These are phyloP conservation scores for Phytophthora multivora DNA, from an alignment of 352 stramenopile genomes.

Conservation along the genomic window DNA sequence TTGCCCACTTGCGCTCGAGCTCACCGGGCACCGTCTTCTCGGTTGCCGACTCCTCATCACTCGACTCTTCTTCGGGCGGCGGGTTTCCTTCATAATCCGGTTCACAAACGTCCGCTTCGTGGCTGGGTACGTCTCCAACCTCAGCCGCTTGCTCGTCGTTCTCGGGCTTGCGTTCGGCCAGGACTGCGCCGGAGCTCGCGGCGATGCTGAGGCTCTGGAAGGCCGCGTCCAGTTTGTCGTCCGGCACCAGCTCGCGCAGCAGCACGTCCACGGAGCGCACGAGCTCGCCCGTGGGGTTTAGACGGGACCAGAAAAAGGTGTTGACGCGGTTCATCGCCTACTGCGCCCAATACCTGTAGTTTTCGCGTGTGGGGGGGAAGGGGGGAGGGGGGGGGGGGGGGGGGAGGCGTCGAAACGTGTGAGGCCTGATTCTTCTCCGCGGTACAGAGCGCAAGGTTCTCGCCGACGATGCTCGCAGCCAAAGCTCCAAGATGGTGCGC, in stretches of 20 bases:
- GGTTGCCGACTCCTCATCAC: slow-evolving; percentile 53
- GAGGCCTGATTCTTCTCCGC: slow-evolving; percentile 9
- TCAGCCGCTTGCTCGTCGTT: slow-evolving; percentile 30
- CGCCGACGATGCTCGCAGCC: too few relatives aligned
- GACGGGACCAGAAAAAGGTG: slow-evolving; percentile 80
- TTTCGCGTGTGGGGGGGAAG: background rate
- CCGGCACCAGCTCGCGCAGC: slow-evolving; percentile 58
- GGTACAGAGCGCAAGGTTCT: slow-evolving; percentile 25
- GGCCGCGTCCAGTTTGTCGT: slow-evolving; percentile 58
- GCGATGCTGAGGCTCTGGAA: slow-evolving; percentile 56
- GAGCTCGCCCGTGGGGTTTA: slow-evolving; percentile 76
- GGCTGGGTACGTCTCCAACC: slow-evolving; percentile 28
- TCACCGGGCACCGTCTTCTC: slow-evolving; percentile 77
- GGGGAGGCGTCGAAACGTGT: background rate
- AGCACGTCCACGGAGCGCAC: slow-evolving; percentile 73
- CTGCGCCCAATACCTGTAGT: background rate
- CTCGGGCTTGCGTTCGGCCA: slow-evolving; percentile 28
- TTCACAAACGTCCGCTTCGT: slow-evolving; percentile 20
- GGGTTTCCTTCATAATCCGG: slow-evolving; percentile 31
- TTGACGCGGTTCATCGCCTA: slow-evolving; percentile 63
- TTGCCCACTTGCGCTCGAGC: slow-evolving; percentile 73
- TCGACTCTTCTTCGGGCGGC: slow-evolving; percentile 54
- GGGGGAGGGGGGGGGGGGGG: too few relatives aligned
- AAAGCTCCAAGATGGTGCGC: background rate
- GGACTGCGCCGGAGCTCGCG: slow-evolving; percentile 18